Percentiles rank a stretch among this genome's conserved stretches.
phyloP scores from a whole-genome alignment of 306 rosid genomes.

The Vachellia collinsii region DNA sequence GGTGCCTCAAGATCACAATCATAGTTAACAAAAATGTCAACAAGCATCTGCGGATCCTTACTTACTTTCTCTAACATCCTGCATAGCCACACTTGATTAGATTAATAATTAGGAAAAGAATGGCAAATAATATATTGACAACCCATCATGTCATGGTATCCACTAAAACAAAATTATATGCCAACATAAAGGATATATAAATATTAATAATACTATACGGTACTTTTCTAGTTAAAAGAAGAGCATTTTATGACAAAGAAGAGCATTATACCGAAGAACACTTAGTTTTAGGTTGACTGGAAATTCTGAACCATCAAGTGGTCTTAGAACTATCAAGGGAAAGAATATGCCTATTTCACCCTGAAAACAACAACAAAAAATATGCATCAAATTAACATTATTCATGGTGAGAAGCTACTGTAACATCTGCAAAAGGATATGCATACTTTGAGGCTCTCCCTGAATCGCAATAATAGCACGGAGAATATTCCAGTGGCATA shows the following conservation, averaged over 20 bases:
- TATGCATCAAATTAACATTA: constrained; percentile 39
- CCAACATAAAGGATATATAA: background rate
- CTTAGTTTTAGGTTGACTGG: constrained; percentile 83
- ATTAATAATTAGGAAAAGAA: constrained; percentile 39
- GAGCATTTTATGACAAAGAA: constrained; percentile 50
- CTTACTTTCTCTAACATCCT: constrained; percentile 98
- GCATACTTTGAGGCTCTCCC: constrained; percentile 98
- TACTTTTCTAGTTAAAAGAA: constrained; percentile 39
- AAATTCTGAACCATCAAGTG: constrained; percentile 83
- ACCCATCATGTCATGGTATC: constrained; percentile 19
- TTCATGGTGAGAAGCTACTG: constrained; percentile 30
- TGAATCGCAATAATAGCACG: constrained; percentile 88
- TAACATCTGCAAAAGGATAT: constrained; percentile 38
- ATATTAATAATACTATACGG: background rate
- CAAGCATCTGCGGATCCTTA: constrained; percentile 97
- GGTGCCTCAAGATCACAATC: constrained; percentile 99
- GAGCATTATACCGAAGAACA: constrained; percentile 80
- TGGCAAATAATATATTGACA: constrained; percentile 23
- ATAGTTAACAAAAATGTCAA: constrained; percentile 97
- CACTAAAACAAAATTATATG: constrained; percentile 4
- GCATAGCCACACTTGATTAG: constrained; percentile 45
- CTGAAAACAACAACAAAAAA: constrained; percentile 57
- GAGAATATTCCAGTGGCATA: constrained; percentile 94
- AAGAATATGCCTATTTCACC: constrained; percentile 99
- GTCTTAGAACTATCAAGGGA: constrained; percentile 92